Evolutionary conservation across 331 rosid species (phyloP).

Genomic region (Cydonia oblonga): DNA sequence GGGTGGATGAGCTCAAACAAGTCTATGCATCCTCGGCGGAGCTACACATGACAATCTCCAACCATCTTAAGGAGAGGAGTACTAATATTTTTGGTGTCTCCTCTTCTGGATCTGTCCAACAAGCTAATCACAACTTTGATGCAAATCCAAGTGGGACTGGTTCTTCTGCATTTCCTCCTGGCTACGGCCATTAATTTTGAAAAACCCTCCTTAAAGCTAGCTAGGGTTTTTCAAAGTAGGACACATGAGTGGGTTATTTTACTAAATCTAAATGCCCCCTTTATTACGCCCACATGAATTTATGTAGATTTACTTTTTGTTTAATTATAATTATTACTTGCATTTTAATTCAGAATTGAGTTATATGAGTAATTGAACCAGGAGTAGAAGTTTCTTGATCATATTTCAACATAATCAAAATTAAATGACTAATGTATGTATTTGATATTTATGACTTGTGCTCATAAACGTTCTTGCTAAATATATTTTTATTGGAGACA

Average conservation of each 20-base stretch:
- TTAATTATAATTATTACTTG: neutral
- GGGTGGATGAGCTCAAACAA: neutral
- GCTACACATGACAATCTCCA: neutral
- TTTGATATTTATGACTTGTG: too few species aligned
- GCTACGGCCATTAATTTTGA: neutral
- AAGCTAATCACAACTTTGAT: neutral
- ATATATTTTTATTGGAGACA: too few species aligned
- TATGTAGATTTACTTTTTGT: neutral
- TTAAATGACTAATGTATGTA: too few species aligned
- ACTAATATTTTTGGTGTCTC: neutral
- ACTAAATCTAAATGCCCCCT: too few species aligned
- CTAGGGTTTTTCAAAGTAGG: neutral
- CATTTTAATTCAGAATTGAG: neutral
- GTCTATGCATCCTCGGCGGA: neutral
- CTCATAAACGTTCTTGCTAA: too few species aligned
- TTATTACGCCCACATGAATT: neutral
- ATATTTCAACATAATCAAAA: too few species aligned
- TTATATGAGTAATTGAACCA: too few species aligned
- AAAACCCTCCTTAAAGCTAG: neutral
- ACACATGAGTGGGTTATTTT: neutral
- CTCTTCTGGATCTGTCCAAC: neutral
- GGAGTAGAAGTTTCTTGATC: too few species aligned
- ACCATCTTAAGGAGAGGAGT: constrained; percentile 10
- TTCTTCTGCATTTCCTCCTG: neutral
- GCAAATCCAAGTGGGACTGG: neutral